Evolutionary conservation across 2,329 filamentous ascomycete species (phyloP), one percentile per base, ranked within the genome.

Genomic region (Microascus cirrosus): DNA sequence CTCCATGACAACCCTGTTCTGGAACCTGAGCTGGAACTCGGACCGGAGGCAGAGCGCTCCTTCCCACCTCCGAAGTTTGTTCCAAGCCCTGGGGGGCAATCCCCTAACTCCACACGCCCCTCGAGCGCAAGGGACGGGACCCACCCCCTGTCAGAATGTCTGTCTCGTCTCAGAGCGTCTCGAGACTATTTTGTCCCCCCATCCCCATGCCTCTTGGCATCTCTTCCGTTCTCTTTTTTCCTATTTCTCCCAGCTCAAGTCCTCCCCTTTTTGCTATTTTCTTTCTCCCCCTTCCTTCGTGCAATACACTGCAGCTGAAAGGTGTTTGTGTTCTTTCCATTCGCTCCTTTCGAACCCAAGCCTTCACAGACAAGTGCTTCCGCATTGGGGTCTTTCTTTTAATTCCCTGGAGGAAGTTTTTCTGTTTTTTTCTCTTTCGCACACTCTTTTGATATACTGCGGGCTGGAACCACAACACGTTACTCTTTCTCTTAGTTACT

Each of bases 401-500:
- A 7, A 13, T 59, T 50, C 45, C 20, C 52, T 54, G 18, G 52
- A 32, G 28, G 34, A 54, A 32, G 22, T n/a, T 36, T n/a, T 54
- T 24, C 3, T 18, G 11, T 22, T 24, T 53, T 63, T 65, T 62
- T 64, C 60, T 32, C 28, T 32, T 32, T 32, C 28, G 28, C 65
- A 56, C 58, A 59, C 57, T 62, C 51, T 53, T 53, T 53, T 53
- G 51, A 53, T 34, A 12, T 13, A 53, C 18, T 32, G 32, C 24
- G 24, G 51, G 24, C 24, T 53, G 51, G 51, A 53, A 53, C 51
- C 51, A 34, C 20, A 51, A 24, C 48, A 13, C 12, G 25, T 25
- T 51, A 20, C 70, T 68, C 60, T 64, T 62, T 63, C 65, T 69
- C 69, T 68, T 67, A 63, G 65, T 67, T 66, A 74, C 71, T 67